Evolutionary conservation across 78 protist genomes (phyloP).

Genomic region (Dictyostelium brefeldianum): DNA sequence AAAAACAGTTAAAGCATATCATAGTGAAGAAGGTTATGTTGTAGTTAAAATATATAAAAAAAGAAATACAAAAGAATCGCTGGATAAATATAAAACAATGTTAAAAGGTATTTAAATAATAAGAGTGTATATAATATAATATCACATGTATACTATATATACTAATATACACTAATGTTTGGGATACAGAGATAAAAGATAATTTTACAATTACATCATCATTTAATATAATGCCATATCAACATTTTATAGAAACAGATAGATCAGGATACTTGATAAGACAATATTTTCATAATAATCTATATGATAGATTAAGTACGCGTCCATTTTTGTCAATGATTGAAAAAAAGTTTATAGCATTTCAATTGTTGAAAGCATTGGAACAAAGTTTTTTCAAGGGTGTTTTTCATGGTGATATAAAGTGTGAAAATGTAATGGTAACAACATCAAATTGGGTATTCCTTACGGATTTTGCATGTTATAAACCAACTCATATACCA

Average conservation of each 20-base stretch:
- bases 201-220: not conserved
- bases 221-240: constrained; percentile 90
- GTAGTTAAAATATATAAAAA: constrained; percentile 90
- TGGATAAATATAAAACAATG: constrained; percentile 33
- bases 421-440: constrained; percentile 90
- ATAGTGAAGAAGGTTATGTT: constrained; percentile 78
- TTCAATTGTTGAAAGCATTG: constrained; percentile 91
- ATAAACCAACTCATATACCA: constrained; percentile 87
- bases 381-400: constrained; percentile 73
- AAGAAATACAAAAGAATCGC: constrained; percentile 34
- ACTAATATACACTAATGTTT: not conserved
- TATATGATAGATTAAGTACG: constrained; percentile 88
- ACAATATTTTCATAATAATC: constrained; percentile 80
- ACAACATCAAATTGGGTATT: constrained; percentile 90
- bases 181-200: constrained; percentile 45
- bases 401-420: constrained; percentile 85
- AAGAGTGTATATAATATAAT: too few relatives aligned
- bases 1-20: constrained; percentile 73
- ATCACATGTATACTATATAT: not conserved
- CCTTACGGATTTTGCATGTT: constrained; percentile 87
- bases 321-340: constrained; percentile 87
- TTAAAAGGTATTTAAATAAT: constrained; percentile 40
- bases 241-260: constrained; percentile 79
- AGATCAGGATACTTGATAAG: constrained; percentile 89
- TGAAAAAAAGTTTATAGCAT: constrained; percentile 93